Base-by-base conservation (phyloP, 345 rosid genomes). In the Bruguiera parviflora region DNA sequence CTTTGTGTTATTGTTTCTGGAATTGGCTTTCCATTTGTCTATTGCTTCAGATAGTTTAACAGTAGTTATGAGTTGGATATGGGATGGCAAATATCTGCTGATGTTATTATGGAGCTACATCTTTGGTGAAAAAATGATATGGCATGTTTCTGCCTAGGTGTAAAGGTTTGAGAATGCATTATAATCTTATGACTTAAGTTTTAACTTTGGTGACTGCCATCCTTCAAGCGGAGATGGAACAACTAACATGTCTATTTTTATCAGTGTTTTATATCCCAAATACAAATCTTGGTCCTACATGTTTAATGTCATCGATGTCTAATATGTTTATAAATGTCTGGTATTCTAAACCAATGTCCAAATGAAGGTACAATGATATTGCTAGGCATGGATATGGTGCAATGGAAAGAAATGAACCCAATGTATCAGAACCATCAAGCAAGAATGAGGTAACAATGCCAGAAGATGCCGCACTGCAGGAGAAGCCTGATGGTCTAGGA, bases 321-420 rank as follows among this genome's bases (percentile, higher is more conserved):
- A 13, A 21, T 64, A 13, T 61, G 8, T 68, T 43, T 43, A 15
- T 43, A 43, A 43, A 43, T 13, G 49, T 43, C 19, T 15, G 49
- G 13, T 43, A 43, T 43, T 13, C 5, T 43, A 43, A 43, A 43
- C 49, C 49, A 43, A 53, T 68, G 22, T 66, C 22, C 58, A 39
- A 55, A 66, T 79, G 66, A 75, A 95, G 98, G 99, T 88, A 95
- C 77, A 87, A 87, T 68, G 98, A 95, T 73, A 90, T 95, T 68
- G 96, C 99, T 64, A 83, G 83, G 75, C 76, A 73, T 79, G 96
- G 98, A 52, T 95, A 86, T 58, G 85, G 80, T 77, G 90, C 92
- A 66, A 76, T 87, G 77, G 89, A 79, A 63, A 82, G 65, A 74
- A 65, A 81, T 53, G 73, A 59, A 8, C 67, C 57, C 31, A 67